A percentile compares a stretch with the other conserved stretches of the same genome.
Conservation (phyloP, 176 grass and related monocot species). For the Triticum timopheevii region DNA sequence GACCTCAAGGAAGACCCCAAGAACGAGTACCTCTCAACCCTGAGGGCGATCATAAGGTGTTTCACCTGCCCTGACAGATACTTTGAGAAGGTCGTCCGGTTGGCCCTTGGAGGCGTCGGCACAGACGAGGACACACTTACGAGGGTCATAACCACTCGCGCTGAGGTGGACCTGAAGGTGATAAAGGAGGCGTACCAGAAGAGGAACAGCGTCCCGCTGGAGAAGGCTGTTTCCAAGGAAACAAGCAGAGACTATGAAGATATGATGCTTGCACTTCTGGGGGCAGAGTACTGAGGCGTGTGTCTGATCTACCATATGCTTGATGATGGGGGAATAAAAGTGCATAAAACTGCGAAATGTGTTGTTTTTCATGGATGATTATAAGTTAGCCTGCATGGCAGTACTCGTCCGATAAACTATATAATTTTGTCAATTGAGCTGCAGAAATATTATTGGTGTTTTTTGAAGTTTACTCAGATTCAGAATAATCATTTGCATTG, state of each 20-base stretch:
- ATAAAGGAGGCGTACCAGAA: constrained; percentile 81
- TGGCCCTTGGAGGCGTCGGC: constrained; percentile 58
- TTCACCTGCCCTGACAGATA: constrained; percentile 77
- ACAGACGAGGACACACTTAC: constrained; percentile 82
- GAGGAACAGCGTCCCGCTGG: constrained; percentile 79
- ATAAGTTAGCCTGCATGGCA: constrained; percentile 21
- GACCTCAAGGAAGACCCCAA: constrained; percentile 83
- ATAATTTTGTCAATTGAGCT: neutral
- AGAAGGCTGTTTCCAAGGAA: constrained; percentile 62
- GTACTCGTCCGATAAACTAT: neutral
- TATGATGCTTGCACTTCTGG: constrained; percentile 71
- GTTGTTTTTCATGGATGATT: constrained; percentile 32
- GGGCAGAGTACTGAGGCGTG: constrained; percentile 42
- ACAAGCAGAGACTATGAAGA: constrained; percentile 75
- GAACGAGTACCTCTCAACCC: constrained; percentile 66
- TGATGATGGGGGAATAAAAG: constrained; percentile 16
- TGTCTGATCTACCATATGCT: neutral
- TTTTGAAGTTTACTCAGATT: neutral
- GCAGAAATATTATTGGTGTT: neutral
- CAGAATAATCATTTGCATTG: neutral
- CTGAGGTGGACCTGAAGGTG: constrained; percentile 73
- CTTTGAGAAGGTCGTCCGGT: constrained; percentile 67
- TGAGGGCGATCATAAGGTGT: constrained; percentile 71
- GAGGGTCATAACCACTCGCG: constrained; percentile 67
- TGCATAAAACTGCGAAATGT: neutral